Conservation (phyloP, 2,329 filamentous ascomycete genomes). For the Byssothecium circinans region DNA sequence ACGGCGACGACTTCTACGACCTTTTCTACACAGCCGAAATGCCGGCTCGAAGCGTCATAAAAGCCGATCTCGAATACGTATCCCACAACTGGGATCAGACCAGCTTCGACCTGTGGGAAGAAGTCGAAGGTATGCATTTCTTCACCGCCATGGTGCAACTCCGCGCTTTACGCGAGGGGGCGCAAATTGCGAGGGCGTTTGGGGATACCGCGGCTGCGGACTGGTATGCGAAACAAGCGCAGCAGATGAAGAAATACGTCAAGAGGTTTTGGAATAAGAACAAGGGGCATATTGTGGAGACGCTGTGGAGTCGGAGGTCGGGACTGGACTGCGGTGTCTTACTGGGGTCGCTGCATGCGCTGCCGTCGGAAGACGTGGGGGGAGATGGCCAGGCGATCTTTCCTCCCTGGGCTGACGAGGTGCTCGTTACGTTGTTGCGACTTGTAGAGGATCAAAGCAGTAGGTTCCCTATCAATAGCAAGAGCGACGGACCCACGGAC, state of each 20-base stretch:
- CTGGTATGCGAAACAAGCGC: conserved; percentile 44
- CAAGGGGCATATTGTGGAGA: conserved; percentile 43
- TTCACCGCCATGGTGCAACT: conserved; percentile 46
- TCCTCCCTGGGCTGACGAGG: conserved; percentile 42
- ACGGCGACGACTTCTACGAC: conserved; percentile 33
- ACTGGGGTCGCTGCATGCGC: conserved; percentile 43
- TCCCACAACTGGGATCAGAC: conserved; percentile 46
- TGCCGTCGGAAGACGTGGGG: conserved; percentile 16
- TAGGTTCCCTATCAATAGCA: conserved; percentile 46
- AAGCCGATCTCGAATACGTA: conserved; percentile 50
- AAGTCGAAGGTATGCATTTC: conserved; percentile 48
- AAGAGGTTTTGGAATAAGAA: conserved; percentile 42
- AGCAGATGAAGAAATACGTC: conserved; percentile 36
- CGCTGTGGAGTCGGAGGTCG: conserved; percentile 33
- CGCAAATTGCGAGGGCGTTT: conserved; percentile 37
- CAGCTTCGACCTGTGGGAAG: conserved; percentile 51
- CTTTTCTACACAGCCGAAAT: conserved; percentile 42
- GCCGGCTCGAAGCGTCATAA: conserved; percentile 45
- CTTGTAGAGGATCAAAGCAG: conserved; percentile 37
- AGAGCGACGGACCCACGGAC: not conserved
- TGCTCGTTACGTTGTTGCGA: conserved; percentile 41
- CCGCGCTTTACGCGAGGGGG: conserved; percentile 41
- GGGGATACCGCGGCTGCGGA: conserved; percentile 41
- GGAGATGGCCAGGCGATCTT: conserved; percentile 23
- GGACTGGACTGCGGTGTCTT: conserved; percentile 45